Percentiles rank a stretch among this genome's conserved stretches.
Evolutionary conservation across 352 stramenopile genomes (phyloP).

Genomic region (Pythium aquatile): DNA sequence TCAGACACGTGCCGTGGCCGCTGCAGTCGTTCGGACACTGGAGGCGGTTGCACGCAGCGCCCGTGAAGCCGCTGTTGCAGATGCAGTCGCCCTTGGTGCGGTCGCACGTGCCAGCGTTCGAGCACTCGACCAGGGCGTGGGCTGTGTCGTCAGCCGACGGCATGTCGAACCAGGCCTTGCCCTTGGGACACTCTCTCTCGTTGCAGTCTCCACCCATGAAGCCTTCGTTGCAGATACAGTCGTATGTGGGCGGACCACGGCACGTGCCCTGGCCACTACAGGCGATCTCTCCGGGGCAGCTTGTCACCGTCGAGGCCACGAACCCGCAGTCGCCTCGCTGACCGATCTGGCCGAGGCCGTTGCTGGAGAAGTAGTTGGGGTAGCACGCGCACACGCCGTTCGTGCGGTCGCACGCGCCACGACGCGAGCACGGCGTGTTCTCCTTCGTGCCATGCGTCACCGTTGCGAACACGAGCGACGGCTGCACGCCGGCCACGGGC

Average conservation of each 20-base stretch:
- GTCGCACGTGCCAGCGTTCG: conserved; percentile 68
- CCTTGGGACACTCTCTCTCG: conserved; percentile 59
- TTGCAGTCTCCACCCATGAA: conserved; percentile 74
- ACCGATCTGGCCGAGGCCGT: conserved; percentile 76
- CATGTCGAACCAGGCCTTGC: conserved; percentile 69
- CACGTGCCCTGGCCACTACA: conserved; percentile 76
- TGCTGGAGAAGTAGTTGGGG: conserved; percentile 79
- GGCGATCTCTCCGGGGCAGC: conserved; percentile 66
- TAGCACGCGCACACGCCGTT: conserved; percentile 85
- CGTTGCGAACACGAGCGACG: conserved; percentile 48
- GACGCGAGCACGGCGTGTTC: conserved; percentile 80
- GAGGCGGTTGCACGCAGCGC: conserved; percentile 69
- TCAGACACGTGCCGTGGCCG: conserved; percentile 81
- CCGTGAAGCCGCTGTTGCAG: conserved; percentile 62
- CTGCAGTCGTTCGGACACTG: conserved; percentile 71
- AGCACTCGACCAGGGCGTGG: conserved; percentile 65
- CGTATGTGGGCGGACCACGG: conserved; percentile 66
- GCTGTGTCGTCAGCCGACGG: conserved; percentile 46
- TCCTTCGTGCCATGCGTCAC: conserved; percentile 88
- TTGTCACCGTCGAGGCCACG: conserved; percentile 54
- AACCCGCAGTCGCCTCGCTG: conserved; percentile 91
- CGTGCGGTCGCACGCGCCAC: conserved; percentile 75
- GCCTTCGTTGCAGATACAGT: conserved; percentile 78
- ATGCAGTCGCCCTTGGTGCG: conserved; percentile 67
- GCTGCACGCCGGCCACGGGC: conserved; percentile 31